phyloP scores from a whole-genome alignment of 495 filamentous ascomycete genomes.

The Penicillium parvum region DNA sequence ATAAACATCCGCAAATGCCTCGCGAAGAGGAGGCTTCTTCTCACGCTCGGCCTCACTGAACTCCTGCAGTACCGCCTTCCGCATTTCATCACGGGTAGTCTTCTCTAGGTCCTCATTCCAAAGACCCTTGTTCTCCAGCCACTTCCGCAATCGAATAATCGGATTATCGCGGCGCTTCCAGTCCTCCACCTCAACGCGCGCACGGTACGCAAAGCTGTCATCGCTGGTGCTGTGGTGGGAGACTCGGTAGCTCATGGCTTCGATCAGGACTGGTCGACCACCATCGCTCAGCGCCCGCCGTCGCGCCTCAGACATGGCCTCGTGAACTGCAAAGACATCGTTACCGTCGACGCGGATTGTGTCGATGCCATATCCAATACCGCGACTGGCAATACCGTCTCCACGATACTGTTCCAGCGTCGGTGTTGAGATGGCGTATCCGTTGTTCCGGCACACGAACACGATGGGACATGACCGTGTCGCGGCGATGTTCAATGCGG shows the following conservation, averaged over 20 bases:
- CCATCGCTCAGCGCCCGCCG: constrained; percentile 72
- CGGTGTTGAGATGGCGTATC: constrained; percentile 91
- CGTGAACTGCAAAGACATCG: constrained; percentile 90
- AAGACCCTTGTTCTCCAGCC: constrained; percentile 71
- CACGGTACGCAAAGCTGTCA: constrained; percentile 94
- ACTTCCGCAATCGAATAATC: constrained; percentile 86
- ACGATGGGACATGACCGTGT: constrained; percentile 87
- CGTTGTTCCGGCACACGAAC: constrained; percentile 97
- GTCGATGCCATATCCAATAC: constrained; percentile 95
- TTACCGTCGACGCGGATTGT: constrained; percentile 96
- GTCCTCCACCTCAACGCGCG: constrained; percentile 90
- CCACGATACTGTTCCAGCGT: constrained; percentile 96
- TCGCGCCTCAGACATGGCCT: constrained; percentile 74
- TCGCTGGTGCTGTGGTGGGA: constrained; percentile 97
- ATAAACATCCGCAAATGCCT: constrained; percentile 85
- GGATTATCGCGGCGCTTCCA: constrained; percentile 97
- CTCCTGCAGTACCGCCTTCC: constrained; percentile 74
- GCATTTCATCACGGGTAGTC: constrained; percentile 59
- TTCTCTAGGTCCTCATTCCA: constrained; percentile 86
- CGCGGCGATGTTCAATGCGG: constrained; percentile 92
- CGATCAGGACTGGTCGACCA: constrained; percentile 78
- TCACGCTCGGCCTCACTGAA: constrained; percentile 84
- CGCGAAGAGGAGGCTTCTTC: constrained; percentile 75
- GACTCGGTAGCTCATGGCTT: constrained; percentile 97
- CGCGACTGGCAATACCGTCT: constrained; percentile 91